Conservation (phyloP, 768 basidiomycete species). For the Austroboletus eburneus region DNA sequence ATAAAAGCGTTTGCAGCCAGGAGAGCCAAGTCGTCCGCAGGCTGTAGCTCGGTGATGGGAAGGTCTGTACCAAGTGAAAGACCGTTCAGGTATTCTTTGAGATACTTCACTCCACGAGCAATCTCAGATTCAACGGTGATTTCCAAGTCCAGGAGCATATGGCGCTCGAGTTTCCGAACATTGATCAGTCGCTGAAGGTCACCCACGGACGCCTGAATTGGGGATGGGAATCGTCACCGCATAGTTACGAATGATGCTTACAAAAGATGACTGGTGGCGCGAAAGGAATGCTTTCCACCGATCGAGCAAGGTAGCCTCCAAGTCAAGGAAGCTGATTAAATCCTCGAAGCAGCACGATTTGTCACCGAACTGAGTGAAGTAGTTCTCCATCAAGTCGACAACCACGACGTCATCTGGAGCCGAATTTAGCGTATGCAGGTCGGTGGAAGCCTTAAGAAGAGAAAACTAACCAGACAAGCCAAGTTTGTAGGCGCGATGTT, state of each 20-base stretch:
- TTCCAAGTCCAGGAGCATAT: slow-evolving; percentile 46
- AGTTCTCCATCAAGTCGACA: slow-evolving; percentile 52
- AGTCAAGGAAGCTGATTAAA: slow-evolving; percentile 57
- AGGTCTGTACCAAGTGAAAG: slow-evolving; percentile 64
- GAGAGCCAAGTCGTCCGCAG: slow-evolving; percentile 79
- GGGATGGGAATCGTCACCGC: slow-evolving; percentile 4
- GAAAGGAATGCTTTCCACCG: slow-evolving; percentile 55
- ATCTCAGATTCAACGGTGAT: slow-evolving; percentile 56
- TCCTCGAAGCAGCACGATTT: slow-evolving; percentile 90
- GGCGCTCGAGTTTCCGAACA: slow-evolving; percentile 67
- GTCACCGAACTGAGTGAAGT: slow-evolving; percentile 69
- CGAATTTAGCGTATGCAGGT: slow-evolving; percentile 2
- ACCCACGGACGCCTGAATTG: slow-evolving; percentile 42
- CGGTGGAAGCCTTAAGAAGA: not conserved
- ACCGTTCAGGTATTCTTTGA: slow-evolving; percentile 59
- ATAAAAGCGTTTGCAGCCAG: slow-evolving; percentile 68
- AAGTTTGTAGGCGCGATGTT: slow-evolving; percentile 50
- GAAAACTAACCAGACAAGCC: slow-evolving; percentile 40
- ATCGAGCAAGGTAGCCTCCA: slow-evolving; percentile 44
- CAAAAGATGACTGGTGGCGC: slow-evolving; percentile 44
- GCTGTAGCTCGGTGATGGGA: slow-evolving; percentile 76
- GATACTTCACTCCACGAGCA: slow-evolving; percentile 47
- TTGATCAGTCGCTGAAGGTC: slow-evolving; percentile 70
- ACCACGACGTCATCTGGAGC: slow-evolving; percentile 43
- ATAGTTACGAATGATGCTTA: slow-evolving; percentile 30